Base-by-base conservation (phyloP, 2,329 filamentous ascomycete species). In the Proliferodiscus dingleyae region DNA sequence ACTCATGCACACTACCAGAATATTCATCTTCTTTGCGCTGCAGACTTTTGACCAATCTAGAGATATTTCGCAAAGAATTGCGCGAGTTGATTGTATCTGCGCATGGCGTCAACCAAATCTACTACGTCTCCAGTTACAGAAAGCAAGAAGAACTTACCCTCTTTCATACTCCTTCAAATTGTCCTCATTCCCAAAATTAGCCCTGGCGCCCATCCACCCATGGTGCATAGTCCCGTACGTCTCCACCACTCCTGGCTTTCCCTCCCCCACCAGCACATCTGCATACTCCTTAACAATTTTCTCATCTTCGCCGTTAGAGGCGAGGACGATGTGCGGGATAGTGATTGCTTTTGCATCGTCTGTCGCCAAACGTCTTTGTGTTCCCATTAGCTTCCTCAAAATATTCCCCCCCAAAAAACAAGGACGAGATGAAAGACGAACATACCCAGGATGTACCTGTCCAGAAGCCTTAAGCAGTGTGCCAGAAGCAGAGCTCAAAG, bases 141-240 rank as follows among this genome's bases (percentile, higher is more conserved):
- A 4, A 16, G 9, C 15, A 29, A 13, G 22, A 30, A 7, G n/a
- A 29, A 52, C 52, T 46, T 71, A 74, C 50, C 74, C 74, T 37
- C 71, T 66, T 53, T 68, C 65, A 55, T 67, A 77, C 58, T 75
- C 70, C 49, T 65, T 69, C 51, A 64, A 55, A 45, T 71, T 72
- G 23, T 65, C 66, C 46, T 70, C 65, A 8, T 72, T 62, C 11
- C 66, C 60, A 9, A 78, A 56, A 29, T 77, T 63, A 0, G 73
- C 70, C 26, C 74, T 66, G 0, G 74, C 72, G 2, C 72, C 74
- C 75, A 79, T 77, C 73, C 51, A 41, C 15, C 43, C 56, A 46
- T 60, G 57, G 48, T 55, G 50, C 50, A 54, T 56, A 6, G 41
- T 50, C 3, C 29, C 11, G 39, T 60, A 60, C 5, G 43, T 49